These are phyloP conservation scores for Ziziphus jujuba DNA, from an alignment of 306 rosid species.

Conservation along the genomic window DNA sequence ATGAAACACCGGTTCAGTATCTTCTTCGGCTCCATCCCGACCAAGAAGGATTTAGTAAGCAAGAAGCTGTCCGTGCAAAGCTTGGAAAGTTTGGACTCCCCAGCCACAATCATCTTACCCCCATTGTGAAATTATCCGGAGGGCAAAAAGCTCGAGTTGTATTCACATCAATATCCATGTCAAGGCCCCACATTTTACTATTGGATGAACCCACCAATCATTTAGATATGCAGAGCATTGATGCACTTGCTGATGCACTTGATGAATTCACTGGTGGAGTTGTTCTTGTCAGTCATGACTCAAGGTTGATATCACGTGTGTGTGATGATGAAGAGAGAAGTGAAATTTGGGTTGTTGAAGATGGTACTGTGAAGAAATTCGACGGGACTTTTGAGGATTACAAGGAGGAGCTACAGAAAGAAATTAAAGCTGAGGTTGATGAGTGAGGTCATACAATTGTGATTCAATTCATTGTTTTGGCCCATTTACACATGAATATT, in stretches of 20 bases:
- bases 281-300: slow-evolving; percentile 76
- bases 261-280: slow-evolving; percentile 77
- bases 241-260: slow-evolving; percentile 67
- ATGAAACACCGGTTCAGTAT: slow-evolving; percentile 62
- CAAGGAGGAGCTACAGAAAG: slow-evolving; percentile 56
- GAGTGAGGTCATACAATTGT: slow-evolving; percentile 32
- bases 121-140: slow-evolving; percentile 68
- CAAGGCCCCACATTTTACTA: slow-evolving; percentile 73
- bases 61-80: slow-evolving; percentile 69
- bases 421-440: slow-evolving; percentile 63
- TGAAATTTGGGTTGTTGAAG: slow-evolving; percentile 79
- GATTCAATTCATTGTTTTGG: not conserved
- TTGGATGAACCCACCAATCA: slow-evolving; percentile 83
- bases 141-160: slow-evolving; percentile 75
- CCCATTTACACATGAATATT: not conserved
- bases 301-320: slow-evolving; percentile 69
- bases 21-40: slow-evolving; percentile 70
- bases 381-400: slow-evolving; percentile 56
- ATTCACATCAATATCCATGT: slow-evolving; percentile 83
- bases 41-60: slow-evolving; percentile 78
- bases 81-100: slow-evolving; percentile 71
- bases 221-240: slow-evolving; percentile 83
- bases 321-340: slow-evolving; percentile 76
- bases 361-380: slow-evolving; percentile 50
- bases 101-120: slow-evolving; percentile 75